Conservation (phyloP, 2,329 filamentous ascomycete genomes). For the Xylaria sp. region DNA sequence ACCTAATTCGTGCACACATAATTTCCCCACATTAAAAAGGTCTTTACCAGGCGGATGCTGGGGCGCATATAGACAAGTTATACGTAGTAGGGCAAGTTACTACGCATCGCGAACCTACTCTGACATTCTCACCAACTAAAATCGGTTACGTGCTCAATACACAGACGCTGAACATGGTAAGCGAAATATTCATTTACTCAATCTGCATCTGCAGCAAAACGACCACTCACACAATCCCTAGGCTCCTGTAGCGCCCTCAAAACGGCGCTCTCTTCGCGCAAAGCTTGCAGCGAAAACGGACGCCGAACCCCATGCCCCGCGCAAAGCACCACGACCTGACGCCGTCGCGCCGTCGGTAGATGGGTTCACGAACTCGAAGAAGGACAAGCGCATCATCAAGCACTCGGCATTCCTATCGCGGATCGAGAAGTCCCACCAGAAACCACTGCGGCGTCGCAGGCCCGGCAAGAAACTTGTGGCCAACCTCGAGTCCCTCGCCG, state of each 20-base stretch:
- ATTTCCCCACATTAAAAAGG: conserved; percentile 10
- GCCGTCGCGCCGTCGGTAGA: conserved; percentile 59
- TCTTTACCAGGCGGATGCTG: too few relatives aligned
- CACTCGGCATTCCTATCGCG: conserved; percentile 82
- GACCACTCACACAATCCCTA: conserved; percentile 37
- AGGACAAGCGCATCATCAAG: conserved; percentile 84
- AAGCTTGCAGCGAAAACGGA: conserved; percentile 63
- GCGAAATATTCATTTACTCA: neutral
- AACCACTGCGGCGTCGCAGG: conserved; percentile 70
- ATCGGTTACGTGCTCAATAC: neutral
- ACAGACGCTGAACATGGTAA: conserved; percentile 31
- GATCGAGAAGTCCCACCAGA: conserved; percentile 70
- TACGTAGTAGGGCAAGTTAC: too few relatives aligned
- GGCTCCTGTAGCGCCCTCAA: conserved; percentile 59
- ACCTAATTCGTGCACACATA: neutral
- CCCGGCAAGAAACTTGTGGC: conserved; percentile 82
- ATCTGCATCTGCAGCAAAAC: neutral
- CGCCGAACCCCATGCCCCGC: conserved; percentile 60
- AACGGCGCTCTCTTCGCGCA: conserved; percentile 66
- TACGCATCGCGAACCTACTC: neutral
- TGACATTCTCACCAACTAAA: neutral
- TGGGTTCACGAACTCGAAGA: conserved; percentile 77
- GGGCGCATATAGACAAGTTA: too few relatives aligned
- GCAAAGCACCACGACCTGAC: conserved; percentile 62
- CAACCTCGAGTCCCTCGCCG: conserved; percentile 78